These are phyloP conservation scores for Fusarium continuum DNA, from an alignment of 2,329 filamentous ascomycete species.

Conservation along the genomic window DNA sequence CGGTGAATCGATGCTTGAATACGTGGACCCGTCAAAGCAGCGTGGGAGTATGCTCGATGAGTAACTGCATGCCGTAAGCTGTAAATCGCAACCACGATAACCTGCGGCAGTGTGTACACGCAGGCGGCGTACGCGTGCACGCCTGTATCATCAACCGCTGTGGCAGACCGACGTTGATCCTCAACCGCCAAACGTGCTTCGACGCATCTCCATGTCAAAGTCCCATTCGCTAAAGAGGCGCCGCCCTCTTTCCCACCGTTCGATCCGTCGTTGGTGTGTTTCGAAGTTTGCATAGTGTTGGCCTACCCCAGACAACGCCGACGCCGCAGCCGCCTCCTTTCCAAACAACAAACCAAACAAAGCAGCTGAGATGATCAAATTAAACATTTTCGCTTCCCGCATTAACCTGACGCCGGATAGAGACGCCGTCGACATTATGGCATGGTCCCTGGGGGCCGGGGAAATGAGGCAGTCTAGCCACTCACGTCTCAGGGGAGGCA, in stretches of 20 bases:
- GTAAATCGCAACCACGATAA: constrained; percentile 1
- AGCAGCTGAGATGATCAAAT: constrained; percentile 19
- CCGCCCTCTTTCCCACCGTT: constrained; percentile 26
- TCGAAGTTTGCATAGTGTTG: constrained; percentile 13
- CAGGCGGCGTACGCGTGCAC: not conserved
- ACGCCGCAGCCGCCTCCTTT: constrained; percentile 25
- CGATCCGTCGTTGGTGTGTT: constrained; percentile 29
- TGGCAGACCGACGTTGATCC: constrained; percentile 9
- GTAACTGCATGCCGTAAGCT: constrained; percentile 7
- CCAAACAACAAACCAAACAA: constrained; percentile 26
- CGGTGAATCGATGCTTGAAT: constrained; percentile 27
- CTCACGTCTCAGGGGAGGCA: constrained; percentile 10
- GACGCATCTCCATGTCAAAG: not conserved
- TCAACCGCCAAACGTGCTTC: constrained; percentile 12
- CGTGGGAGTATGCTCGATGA: constrained; percentile 11
- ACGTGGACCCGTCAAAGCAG: constrained; percentile 27
- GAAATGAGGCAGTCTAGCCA: constrained; percentile 32
- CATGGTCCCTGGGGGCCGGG: constrained; percentile 19
- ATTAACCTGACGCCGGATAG: constrained; percentile 12
- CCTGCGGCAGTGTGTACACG: not conserved
- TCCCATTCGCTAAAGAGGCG: constrained; percentile 25
- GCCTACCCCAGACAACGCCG: constrained; percentile 18
- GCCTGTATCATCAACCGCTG: not conserved
- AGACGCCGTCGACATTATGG: constrained; percentile 5
- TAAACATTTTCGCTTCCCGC: constrained; percentile 31